These are phyloP conservation scores for Annulohypoxylon stygium DNA, from an alignment of 495 filamentous ascomycete genomes.

Conservation along the genomic window DNA sequence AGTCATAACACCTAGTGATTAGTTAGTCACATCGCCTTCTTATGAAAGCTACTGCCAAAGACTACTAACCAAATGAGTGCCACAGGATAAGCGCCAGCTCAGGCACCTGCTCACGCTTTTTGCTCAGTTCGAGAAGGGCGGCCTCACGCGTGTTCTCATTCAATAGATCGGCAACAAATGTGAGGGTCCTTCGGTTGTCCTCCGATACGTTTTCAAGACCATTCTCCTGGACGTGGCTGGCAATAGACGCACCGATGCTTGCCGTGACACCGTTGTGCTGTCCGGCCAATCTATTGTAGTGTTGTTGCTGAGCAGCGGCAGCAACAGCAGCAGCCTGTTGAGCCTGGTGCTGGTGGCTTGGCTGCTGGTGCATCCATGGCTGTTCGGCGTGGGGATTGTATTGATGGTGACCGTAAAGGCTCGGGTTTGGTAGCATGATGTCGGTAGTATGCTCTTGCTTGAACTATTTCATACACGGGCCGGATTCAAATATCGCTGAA, in stretches of 20 bases:
- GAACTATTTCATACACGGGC: neutral
- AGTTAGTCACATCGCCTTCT: conserved; percentile 26
- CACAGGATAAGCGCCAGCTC: conserved; percentile 96
- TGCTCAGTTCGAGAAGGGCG: conserved; percentile 95
- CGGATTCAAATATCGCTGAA: neutral
- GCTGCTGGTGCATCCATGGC: conserved; percentile 80
- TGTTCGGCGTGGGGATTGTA: conserved; percentile 79
- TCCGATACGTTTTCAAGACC: conserved; percentile 73
- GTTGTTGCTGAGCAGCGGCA: conserved; percentile 58
- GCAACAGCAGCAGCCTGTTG: conserved; percentile 70
- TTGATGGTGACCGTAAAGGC: conserved; percentile 76
- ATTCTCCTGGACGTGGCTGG: conserved; percentile 71
- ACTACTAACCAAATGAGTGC: conserved; percentile 92
- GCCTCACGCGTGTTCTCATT: conserved; percentile 88
- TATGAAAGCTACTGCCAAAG: neutral
- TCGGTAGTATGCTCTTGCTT: conserved; percentile 13
- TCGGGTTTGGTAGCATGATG: conserved; percentile 59
- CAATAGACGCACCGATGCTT: conserved; percentile 59
- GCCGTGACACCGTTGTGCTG: conserved; percentile 62
- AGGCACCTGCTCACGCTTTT: conserved; percentile 98
- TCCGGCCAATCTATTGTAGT: conserved; percentile 80
- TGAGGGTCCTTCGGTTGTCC: conserved; percentile 91
- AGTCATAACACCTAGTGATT: conserved; percentile 89
- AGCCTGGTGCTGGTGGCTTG: conserved; percentile 73
- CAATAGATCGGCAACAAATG: conserved; percentile 92